phyloP scores from a whole-genome alignment of 2,329 filamentous ascomycete genomes.

The Claviceps sp. region DNA sequence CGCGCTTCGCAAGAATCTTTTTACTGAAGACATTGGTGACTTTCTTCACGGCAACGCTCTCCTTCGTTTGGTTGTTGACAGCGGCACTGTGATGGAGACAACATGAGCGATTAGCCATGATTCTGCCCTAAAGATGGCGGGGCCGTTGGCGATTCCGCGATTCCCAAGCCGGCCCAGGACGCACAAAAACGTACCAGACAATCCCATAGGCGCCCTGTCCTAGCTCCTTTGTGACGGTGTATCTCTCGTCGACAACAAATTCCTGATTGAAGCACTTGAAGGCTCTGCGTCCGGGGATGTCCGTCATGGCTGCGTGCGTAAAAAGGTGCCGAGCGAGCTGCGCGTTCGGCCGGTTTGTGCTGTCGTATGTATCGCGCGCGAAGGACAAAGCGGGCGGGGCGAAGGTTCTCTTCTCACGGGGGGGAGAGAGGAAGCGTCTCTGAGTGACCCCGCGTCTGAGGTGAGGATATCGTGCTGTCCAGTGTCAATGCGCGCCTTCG shows the following conservation, averaged over 20 bases:
- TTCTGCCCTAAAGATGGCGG: neutral
- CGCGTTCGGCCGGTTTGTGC: neutral
- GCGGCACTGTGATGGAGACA: constrained; percentile 53
- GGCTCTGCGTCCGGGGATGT: constrained; percentile 56
- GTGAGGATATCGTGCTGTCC: too few species aligned
- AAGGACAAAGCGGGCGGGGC: too few species aligned
- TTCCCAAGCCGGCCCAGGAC: neutral
- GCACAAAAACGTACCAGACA: constrained; percentile 59
- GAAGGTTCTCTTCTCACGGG: too few species aligned
- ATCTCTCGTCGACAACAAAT: constrained; percentile 95
- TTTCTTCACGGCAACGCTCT: constrained; percentile 98
- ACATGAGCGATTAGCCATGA: neutral
- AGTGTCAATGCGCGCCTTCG: neutral
- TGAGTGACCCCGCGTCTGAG: neutral
- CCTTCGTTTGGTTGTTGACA: constrained; percentile 77
- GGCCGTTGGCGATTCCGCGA: neutral
- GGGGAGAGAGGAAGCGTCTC: neutral
- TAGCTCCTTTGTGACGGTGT: constrained; percentile 96
- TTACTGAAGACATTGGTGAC: constrained; percentile 99
- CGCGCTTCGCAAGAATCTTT: constrained; percentile 97
- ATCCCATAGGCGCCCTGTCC: constrained; percentile 98
- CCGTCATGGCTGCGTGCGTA: constrained; percentile 20
- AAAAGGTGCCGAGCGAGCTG: neutral
- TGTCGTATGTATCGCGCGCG: neutral
- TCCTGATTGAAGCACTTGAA: constrained; percentile 99